Evolutionary conservation across 163 green algal species (phyloP).

Genomic region (Chlamydomonas reinhardtii): DNA sequence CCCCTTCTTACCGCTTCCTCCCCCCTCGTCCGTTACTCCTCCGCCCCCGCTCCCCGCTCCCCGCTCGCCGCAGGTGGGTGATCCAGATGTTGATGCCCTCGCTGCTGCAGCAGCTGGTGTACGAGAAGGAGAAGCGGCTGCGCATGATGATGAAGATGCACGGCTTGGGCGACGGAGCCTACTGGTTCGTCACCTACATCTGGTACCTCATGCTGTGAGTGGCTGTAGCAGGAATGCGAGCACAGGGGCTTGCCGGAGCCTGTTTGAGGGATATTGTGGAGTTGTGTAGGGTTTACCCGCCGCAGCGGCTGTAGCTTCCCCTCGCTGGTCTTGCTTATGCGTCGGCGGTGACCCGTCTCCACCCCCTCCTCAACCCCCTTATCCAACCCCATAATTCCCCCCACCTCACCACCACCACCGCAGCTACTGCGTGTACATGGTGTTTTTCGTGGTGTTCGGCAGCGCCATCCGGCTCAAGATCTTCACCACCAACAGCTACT

Average conservation of each 20-base stretch:
- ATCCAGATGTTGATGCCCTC: conserved; percentile 87
- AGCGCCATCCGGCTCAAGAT: conserved; percentile 46
- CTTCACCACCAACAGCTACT: conserved; percentile 16
- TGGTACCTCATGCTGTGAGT: conserved; percentile 68
- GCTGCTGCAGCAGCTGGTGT: conserved; percentile 82
- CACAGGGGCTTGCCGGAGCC: too few relatives aligned
- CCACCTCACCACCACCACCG: too few relatives aligned
- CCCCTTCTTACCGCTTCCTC: neutral
- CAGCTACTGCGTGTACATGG: conserved; percentile 35
- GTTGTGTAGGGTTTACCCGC: too few relatives aligned
- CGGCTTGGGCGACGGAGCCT: conserved; percentile 62
- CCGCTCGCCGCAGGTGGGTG: conserved; percentile 74
- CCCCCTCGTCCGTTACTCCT: neutral
- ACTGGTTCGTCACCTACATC: conserved; percentile 61
- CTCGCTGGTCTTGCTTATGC: too few relatives aligned
- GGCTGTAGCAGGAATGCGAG: too few relatives aligned
- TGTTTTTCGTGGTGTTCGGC: conserved; percentile 55
- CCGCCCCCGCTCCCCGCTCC: neutral
- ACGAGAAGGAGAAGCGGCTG: conserved; percentile 93
- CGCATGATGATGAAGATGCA: conserved; percentile 99
- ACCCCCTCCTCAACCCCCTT: too few relatives aligned
- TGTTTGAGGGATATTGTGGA: too few relatives aligned
- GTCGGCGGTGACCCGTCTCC: too few relatives aligned
- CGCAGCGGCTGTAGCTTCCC: too few relatives aligned
- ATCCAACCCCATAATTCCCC: too few relatives aligned